Conservation (phyloP, 2,329 filamentous ascomycete genomes). For the Colletotrichum viniferum region DNA sequence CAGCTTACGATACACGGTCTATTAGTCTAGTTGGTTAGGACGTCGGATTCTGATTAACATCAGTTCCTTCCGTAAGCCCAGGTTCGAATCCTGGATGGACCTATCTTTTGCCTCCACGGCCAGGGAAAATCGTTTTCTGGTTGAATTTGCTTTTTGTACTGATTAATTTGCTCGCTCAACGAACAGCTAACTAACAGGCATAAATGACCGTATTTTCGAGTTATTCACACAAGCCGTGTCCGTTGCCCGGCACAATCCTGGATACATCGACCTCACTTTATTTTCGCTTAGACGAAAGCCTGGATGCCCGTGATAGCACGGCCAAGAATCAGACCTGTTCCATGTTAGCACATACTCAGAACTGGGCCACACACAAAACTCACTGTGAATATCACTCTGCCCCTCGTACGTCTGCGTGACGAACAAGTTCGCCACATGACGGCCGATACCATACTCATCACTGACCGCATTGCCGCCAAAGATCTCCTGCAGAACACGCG, state of each 20-base stretch:
- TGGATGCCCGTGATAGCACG: constrained; percentile 76
- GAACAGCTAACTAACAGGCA: neutral
- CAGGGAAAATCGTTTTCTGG: neutral
- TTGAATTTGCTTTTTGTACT: neutral
- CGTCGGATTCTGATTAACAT: constrained; percentile 15
- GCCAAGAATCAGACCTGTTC: constrained; percentile 68
- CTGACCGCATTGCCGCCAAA: constrained; percentile 98
- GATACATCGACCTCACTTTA: neutral
- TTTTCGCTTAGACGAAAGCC: constrained; percentile 67
- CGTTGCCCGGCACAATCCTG: neutral
- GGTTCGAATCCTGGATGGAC: constrained; percentile 23
- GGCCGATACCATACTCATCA: constrained; percentile 93
- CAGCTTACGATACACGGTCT: neutral
- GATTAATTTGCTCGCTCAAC: neutral
- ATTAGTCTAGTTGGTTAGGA: constrained; percentile 24
- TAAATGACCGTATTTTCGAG: neutral
- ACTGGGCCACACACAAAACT: constrained; percentile 42
- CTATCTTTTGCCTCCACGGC: neutral
- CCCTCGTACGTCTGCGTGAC: constrained; percentile 99
- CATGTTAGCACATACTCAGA: constrained; percentile 28
- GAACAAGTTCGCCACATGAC: constrained; percentile 94
- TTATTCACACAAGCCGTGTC: neutral
- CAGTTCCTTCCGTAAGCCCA: constrained; percentile 18
- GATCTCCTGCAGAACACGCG: constrained; percentile 85
- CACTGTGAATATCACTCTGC: constrained; percentile 96